A percentile compares a stretch with the other conserved stretches of the same genome.
Conservation (phyloP, 2,329 filamentous ascomycete genomes). For the Talaromyces sp. region DNA sequence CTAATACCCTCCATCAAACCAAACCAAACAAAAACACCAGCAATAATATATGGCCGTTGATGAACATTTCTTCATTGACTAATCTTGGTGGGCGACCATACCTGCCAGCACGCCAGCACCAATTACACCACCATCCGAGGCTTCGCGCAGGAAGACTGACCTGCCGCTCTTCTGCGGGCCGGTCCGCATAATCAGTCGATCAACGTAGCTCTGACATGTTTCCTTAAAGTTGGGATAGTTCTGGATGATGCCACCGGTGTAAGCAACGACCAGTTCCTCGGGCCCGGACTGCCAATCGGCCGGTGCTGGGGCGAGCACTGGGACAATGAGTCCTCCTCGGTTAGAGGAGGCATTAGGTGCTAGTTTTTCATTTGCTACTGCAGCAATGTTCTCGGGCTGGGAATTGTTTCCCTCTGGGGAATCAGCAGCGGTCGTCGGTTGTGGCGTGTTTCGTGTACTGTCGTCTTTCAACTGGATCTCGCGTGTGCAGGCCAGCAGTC, state of each 20-base stretch:
- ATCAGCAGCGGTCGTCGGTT: constrained; percentile 20
- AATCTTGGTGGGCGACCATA: constrained; percentile 30
- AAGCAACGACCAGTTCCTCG: constrained; percentile 68
- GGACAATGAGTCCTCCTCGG: constrained; percentile 29
- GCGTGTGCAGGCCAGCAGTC: constrained; percentile 62
- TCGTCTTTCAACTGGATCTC: constrained; percentile 52
- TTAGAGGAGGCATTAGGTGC: not conserved
- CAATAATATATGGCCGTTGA: not conserved
- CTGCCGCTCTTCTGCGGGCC: constrained; percentile 43
- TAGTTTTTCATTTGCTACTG: not conserved
- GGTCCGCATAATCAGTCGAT: constrained; percentile 47
- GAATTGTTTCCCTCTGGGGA: constrained; percentile 14
- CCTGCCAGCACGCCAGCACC: constrained; percentile 52
- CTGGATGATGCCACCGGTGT: constrained; percentile 75
- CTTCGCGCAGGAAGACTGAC: constrained; percentile 48
- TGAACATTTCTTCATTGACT: not conserved
- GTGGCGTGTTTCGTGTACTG: constrained; percentile 32
- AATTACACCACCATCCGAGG: constrained; percentile 51
- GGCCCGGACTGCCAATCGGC: constrained; percentile 39
- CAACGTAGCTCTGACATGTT: constrained; percentile 65
- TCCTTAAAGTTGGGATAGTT: constrained; percentile 69
- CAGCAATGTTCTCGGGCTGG: not conserved
- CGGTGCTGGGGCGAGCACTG: constrained; percentile 29
- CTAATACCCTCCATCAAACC: not conserved
- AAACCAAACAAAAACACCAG: not conserved